Evolutionary conservation across 768 basidiomycete genomes (phyloP).

Genomic region (Auricularia sp.): DNA sequence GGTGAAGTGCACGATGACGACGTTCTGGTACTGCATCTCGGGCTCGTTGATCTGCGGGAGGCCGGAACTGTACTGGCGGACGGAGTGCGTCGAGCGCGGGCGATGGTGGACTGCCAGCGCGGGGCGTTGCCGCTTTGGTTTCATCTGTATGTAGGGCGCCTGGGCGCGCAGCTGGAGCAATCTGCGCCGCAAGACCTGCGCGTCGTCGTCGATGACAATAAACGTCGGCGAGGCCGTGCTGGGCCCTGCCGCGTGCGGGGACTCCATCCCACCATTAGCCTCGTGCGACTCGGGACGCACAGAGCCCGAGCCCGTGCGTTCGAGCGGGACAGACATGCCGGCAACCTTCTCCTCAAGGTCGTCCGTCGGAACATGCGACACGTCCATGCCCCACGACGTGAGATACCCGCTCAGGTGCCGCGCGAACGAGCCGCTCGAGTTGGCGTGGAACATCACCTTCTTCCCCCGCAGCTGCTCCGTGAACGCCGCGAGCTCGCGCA

Average conservation of each 20-base stretch:
- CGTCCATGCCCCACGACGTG: slow-evolving; percentile 91
- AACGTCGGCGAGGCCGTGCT: slow-evolving; percentile 39
- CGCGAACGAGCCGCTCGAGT: slow-evolving; percentile 79
- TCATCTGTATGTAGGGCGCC: slow-evolving; percentile 30
- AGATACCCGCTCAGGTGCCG: slow-evolving; percentile 89
- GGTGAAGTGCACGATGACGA: slow-evolving; percentile 81
- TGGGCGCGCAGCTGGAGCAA: slow-evolving; percentile 58
- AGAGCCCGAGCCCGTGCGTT: slow-evolving; percentile 19
- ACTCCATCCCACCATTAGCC: background rate
- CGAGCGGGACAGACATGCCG: background rate
- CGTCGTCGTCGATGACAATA: slow-evolving; percentile 88
- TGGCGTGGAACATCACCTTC: slow-evolving; percentile 75
- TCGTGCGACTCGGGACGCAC: slow-evolving; percentile 22
- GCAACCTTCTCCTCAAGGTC: slow-evolving; percentile 11
- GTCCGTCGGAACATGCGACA: slow-evolving; percentile 51
- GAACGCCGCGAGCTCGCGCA: slow-evolving; percentile 70
- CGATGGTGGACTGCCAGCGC: slow-evolving; percentile 57
- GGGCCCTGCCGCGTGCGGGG: slow-evolving; percentile 2
- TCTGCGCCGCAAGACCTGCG: slow-evolving; percentile 65
- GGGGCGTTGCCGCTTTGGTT: slow-evolving; percentile 50
- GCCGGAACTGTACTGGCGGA: slow-evolving; percentile 34
- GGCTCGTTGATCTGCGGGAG: background rate
- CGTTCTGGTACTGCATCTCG: background rate
- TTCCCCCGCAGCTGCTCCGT: slow-evolving; percentile 75
- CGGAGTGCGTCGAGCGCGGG: slow-evolving; percentile 71